A percentile compares a stretch with the other conserved stretches of the same genome.
Conservation (phyloP, 108 stramenopile genomes). For the Asterionellopsis glacialis region DNA sequence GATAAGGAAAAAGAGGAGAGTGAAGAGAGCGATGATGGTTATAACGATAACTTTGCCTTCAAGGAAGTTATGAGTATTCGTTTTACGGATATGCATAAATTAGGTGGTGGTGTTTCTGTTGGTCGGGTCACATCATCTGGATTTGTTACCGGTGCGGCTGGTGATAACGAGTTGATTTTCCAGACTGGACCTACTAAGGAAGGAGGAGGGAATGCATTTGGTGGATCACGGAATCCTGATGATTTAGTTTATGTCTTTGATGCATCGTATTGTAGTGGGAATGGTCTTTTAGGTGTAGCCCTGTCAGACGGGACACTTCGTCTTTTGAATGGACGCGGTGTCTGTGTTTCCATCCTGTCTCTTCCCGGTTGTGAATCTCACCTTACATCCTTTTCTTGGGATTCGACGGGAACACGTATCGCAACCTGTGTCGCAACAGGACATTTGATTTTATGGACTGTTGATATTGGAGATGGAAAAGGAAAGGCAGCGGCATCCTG, state of each 20-base stretch:
- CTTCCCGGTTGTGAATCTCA: constrained; percentile 49
- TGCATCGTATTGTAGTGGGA: constrained; percentile 60
- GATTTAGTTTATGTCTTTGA: constrained; percentile 77
- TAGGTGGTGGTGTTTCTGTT: constrained; percentile 45
- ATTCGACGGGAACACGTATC: constrained; percentile 52
- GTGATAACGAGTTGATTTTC: background rate
- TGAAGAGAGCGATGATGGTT: constrained; percentile 4
- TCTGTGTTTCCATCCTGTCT: constrained; percentile 43
- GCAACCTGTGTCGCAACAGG: constrained; percentile 80
- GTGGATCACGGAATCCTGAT: constrained; percentile 80
- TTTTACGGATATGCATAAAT: constrained; percentile 27
- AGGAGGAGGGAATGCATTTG: constrained; percentile 44
- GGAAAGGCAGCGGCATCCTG: constrained; percentile 38
- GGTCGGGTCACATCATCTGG: constrained; percentile 28
- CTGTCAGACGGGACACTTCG: constrained; percentile 79
- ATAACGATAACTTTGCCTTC: constrained; percentile 14
- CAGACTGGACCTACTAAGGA: too few relatives aligned
- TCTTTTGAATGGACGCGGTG: constrained; percentile 56
- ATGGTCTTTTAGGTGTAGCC: constrained; percentile 71
- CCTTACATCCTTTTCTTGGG: constrained; percentile 80
- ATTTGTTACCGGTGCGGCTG: background rate
- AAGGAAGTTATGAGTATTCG: constrained; percentile 54
- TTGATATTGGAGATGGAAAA: constrained; percentile 24
- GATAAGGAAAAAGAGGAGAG: background rate
- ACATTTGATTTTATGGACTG: constrained; percentile 54